Conservation (phyloP, 1,284 basidiomycete species). For the Trichosporon faecale region DNA sequence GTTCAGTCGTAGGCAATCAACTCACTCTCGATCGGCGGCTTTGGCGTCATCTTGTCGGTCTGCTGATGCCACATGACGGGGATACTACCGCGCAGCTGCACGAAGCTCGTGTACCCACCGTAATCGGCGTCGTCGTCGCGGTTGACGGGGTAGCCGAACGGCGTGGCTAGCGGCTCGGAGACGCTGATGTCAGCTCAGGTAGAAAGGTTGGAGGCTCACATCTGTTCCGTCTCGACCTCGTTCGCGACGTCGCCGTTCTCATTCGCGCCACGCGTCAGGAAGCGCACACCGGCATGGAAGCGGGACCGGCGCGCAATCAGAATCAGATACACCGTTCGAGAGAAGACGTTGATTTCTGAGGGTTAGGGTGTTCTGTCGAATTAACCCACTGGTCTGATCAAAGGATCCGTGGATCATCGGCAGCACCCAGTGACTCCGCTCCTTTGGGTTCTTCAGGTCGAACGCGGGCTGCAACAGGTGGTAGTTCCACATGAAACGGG, state of each 20-base stretch:
- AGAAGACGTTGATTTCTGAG: slow-evolving; percentile 82
- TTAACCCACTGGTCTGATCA: slow-evolving; percentile 87
- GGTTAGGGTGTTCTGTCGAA: background rate
- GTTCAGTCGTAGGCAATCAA: slow-evolving; percentile 17
- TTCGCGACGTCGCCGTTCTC: slow-evolving; percentile 93
- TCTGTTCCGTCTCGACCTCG: slow-evolving; percentile 98
- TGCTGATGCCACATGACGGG: slow-evolving; percentile 97
- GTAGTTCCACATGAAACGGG: slow-evolving; percentile 95
- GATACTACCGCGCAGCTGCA: slow-evolving; percentile 94
- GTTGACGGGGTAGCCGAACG: slow-evolving; percentile 64
- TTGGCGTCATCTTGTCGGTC: slow-evolving; percentile 80
- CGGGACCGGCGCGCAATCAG: slow-evolving; percentile 90
- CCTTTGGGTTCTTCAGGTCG: slow-evolving; percentile 52
- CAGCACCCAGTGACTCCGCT: slow-evolving; percentile 77
- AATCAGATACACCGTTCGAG: slow-evolving; percentile 86
- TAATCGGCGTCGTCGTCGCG: slow-evolving; percentile 46
- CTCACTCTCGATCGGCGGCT: slow-evolving; percentile 92
- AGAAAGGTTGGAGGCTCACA: slow-evolving; percentile 49
- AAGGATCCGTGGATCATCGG: slow-evolving; percentile 89
- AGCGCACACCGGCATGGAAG: slow-evolving; percentile 93
- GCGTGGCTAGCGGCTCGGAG: slow-evolving; percentile 85
- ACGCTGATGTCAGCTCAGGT: slow-evolving; percentile 54
- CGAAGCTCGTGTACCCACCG: slow-evolving; percentile 86
- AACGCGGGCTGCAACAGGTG: slow-evolving; percentile 72
- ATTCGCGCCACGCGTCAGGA: slow-evolving; percentile 91